Evolutionary conservation across 2,329 filamentous ascomycete genomes (phyloP), one percentile per base, ranked within the genome.

Genomic region (Talaromyces pinophilus): DNA sequence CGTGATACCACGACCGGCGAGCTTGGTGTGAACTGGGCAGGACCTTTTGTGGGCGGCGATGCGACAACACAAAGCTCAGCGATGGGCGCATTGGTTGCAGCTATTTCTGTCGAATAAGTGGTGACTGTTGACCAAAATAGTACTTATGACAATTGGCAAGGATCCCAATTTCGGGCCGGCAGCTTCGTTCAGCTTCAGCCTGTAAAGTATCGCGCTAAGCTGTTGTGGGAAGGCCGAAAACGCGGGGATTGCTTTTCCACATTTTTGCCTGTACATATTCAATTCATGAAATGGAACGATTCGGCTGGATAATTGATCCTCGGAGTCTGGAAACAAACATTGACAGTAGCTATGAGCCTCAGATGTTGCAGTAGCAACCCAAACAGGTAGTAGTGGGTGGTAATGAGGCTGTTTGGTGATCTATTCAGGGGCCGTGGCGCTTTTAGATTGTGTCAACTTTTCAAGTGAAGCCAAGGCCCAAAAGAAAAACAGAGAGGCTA

Each of bases 61-160:
- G 86, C 88, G 1, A 82, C 84, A 59, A 86, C 87, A 25, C 90
- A 92, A 55, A 86, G 85, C 72, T 87, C 86, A 19, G 89, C 87
- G 0, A 77, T 92, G 76, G 90, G 92, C 76, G 85, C 83, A 42
- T 78, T 92, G 35, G 86, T 92, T 67, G 90, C 87, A 33, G 88
- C 88, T 5, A 70, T 75, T 65, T 66, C 52, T 62, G 68, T 61
- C 13, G 62, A 62, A 19, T 54, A 54, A 54, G 25, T n/a, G 8
- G 28, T 54, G 7, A n/a, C 28, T 11, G 30, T 25, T 22, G n/a
- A 5, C n/a, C 5, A 38, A 57, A n/a, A 38, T 25, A 57, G 30
- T 19, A 13, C 52, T 22, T 55, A 19, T 19, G 8, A 19, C 52
- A 35, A 33, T 19, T 50, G 10, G 17, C 52, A 28, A 2, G 52